These are phyloP conservation scores for Akanthomyces uredinophilus DNA, from an alignment of 2,329 filamentous ascomycete species.

Conservation along the genomic window DNA sequence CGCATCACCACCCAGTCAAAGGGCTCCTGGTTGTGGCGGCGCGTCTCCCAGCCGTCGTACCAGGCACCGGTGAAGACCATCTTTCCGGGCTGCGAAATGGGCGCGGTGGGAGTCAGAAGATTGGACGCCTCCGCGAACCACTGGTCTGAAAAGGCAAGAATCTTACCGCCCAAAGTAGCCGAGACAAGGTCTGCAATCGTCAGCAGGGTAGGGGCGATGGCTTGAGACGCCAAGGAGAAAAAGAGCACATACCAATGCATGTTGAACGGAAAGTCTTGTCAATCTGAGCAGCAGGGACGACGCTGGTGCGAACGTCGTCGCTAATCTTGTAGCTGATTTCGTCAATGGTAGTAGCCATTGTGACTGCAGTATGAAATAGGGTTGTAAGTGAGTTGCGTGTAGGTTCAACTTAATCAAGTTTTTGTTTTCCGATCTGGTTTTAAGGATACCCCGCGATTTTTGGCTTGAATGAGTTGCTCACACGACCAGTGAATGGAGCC, in stretches of 20 bases:
- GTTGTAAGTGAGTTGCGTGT: not conserved
- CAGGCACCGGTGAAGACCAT: conserved; percentile 66
- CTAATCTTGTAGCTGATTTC: conserved; percentile 53
- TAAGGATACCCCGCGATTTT: not conserved
- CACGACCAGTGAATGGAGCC: not conserved
- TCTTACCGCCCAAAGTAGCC: conserved; percentile 54
- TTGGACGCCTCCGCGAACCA: conserved; percentile 65
- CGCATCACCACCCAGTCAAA: conserved; percentile 65
- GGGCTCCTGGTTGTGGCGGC: conserved; percentile 57
- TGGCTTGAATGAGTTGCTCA: not conserved
- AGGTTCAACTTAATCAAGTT: not conserved
- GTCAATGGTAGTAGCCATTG: conserved; percentile 35
- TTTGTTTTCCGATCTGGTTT: not conserved
- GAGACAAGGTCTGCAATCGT: conserved; percentile 53
- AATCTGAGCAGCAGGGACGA: conserved; percentile 49
- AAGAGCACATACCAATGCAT: conserved; percentile 49
- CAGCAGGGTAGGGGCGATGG: not conserved
- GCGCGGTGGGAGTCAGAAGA: conserved; percentile 57
- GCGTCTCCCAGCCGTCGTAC: conserved; percentile 68
- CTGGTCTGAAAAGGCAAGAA: conserved; percentile 62
- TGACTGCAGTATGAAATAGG: conserved; percentile 8
- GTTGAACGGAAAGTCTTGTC: conserved; percentile 57
- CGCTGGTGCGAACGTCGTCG: conserved; percentile 41
- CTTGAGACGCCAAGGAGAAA: not conserved
- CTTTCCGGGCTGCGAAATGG: conserved; percentile 59